Base-by-base conservation (phyloP, 345 rosid species). In the Hypericum androsaemum region DNA sequence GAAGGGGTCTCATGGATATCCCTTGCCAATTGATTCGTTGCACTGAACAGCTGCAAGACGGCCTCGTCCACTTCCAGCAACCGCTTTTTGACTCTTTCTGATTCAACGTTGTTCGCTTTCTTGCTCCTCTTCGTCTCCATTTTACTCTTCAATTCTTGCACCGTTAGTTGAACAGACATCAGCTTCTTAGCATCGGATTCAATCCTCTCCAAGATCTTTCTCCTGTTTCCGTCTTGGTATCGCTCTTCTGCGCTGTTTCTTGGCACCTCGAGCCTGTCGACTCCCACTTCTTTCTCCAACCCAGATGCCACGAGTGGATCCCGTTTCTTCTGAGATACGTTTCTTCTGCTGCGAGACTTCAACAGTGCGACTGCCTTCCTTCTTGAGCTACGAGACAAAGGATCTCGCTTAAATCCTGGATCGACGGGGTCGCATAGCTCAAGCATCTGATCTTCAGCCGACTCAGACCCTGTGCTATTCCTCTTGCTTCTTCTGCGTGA, bases 241-340 rank as follows among this genome's bases (percentile, higher is more conserved):
- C 63, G 61, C 53, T 67, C 67, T 46, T 58, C 58, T n/a, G 50
- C 52, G 36, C 44, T 59, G 76, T 65, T 74, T 14, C 59, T 59
- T 1, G 84, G 71, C 53, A 83, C 60, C 74, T 82, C 95, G 11
- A 81, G 71, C 77, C 66, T 80, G 77, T 84, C 88, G 10, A 84
- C 59, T 12, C 72, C 80, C 52, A 83, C 66, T 62, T 80, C 86
- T 71, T 78, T 79, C 81, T 84, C 95, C 39, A 70, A 77, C 69
- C 52, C 72, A 66, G 39, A 70, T 5, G 7, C 7, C 16, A 17
- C 7, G 28, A 6, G 14, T 10, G 50, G 8, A n/a, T 22, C 32
- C 1, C 32, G 32, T 22, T 14, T 75, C 58, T 38, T 44, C 45
- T 6, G 58, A 22, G 42, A 60, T 37, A 36, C 53, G 13, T 40